Evolutionary conservation across 163 green algal genomes (phyloP).

Genomic region (Scenedesmus sp.): DNA sequence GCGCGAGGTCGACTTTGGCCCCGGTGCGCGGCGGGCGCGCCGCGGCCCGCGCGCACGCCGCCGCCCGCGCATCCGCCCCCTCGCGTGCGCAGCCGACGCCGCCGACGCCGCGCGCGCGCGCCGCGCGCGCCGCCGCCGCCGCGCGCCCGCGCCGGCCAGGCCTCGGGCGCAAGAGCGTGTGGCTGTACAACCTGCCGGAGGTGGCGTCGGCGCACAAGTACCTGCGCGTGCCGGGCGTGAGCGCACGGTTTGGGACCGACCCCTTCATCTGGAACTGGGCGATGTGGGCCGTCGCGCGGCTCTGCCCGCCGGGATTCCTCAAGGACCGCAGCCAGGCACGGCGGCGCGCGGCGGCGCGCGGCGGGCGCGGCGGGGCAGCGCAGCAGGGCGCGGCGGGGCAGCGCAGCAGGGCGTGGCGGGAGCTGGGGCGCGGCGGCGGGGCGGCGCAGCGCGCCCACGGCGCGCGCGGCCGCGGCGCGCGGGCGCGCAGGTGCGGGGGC

Average conservation of each 20-base stretch:
- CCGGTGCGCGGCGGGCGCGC: conserved; percentile 49
- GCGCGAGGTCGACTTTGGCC: conserved; percentile 92
- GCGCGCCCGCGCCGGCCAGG: conserved; percentile 47
- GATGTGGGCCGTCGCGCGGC: conserved; percentile 85
- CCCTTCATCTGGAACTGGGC: conserved; percentile 93
- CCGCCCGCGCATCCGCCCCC: neutral
- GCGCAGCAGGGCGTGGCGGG: too few relatives aligned
- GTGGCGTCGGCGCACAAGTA: conserved; percentile 68
- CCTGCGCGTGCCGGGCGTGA: conserved; percentile 80
- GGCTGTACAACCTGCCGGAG: conserved; percentile 91
- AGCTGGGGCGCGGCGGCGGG: too few relatives aligned
- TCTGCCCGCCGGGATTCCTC: conserved; percentile 76
- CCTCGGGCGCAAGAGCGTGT: conserved; percentile 75
- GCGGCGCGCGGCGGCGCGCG: too few relatives aligned
- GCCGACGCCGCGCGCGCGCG: too few relatives aligned
- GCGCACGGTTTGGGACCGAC: conserved; percentile 92
- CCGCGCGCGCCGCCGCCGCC: too few relatives aligned
- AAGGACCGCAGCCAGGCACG: conserved; percentile 44
- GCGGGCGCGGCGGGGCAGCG: too few relatives aligned
- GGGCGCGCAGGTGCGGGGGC: conserved; percentile 24
- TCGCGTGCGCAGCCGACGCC: neutral
- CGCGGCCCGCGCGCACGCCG: too few relatives aligned
- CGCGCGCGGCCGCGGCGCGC: too few relatives aligned
- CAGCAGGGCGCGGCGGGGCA: too few relatives aligned
- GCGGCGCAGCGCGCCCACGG: too few relatives aligned